A percentile compares a stretch with the other conserved stretches of the same genome.
Conservation (phyloP, 805 yeast genomes). For the Suhomyces sp. region DNA sequence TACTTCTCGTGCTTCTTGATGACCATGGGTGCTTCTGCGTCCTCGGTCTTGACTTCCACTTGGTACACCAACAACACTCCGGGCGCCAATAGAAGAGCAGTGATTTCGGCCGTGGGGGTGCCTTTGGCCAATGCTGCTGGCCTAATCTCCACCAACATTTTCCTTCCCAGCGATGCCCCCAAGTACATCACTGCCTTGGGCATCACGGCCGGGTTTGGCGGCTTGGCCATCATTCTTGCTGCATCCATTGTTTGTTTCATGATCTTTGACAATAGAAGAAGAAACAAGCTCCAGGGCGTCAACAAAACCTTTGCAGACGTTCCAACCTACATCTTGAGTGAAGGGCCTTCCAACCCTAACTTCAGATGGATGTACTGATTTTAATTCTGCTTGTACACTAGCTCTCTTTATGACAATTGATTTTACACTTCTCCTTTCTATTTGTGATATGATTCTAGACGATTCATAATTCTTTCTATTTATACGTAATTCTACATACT, state of each 20-base stretch:
- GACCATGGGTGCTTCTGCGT: constrained; percentile 49
- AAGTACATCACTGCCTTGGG: constrained; percentile 30
- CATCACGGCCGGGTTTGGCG: constrained; percentile 30
- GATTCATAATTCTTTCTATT: no score
- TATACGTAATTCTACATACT: neutral
- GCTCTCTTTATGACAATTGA: neutral
- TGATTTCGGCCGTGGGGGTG: constrained; percentile 44
- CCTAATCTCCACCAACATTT: constrained; percentile 30
- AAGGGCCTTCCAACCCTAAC: constrained; percentile 44
- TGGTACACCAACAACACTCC: constrained; percentile 53
- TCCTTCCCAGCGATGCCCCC: constrained; percentile 31
- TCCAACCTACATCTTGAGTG: constrained; percentile 41
- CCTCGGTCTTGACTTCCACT: constrained; percentile 48
- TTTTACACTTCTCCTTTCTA: neutral
- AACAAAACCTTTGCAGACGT: constrained; percentile 37
- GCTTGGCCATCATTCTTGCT: constrained; percentile 26
- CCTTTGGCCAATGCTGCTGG: constrained; percentile 34
- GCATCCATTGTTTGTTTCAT: constrained; percentile 28
- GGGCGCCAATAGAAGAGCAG: constrained; percentile 44
- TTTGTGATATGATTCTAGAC: neutral
- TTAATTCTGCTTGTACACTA: neutral
- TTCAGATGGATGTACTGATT: constrained; percentile 46
- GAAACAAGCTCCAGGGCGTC: constrained; percentile 40
- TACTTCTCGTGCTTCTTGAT: constrained; percentile 45
- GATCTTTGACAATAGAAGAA: constrained; percentile 41